phyloP scores from a whole-genome alignment of 768 basidiomycete species.

The Neoboletus brunneissimus region DNA sequence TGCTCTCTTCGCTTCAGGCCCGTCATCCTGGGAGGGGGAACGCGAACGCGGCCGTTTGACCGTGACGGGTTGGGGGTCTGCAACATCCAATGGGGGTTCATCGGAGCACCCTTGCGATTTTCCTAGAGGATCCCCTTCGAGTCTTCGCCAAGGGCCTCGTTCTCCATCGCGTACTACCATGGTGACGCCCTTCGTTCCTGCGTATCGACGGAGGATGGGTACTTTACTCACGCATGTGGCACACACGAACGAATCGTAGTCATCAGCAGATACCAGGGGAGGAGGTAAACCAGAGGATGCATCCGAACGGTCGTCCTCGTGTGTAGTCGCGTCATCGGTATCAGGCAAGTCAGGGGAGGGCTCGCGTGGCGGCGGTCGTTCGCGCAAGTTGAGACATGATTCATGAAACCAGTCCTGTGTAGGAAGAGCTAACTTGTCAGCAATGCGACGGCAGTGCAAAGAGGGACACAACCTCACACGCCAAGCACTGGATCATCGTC shows the following conservation, averaged over 20 bases:
- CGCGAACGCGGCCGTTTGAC: constrained; percentile 46
- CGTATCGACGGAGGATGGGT: constrained; percentile 53
- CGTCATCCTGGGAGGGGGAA: constrained; percentile 26
- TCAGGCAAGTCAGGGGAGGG: constrained; percentile 29
- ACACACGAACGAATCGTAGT: constrained; percentile 79
- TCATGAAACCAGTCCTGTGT: constrained; percentile 87
- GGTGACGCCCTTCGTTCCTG: constrained; percentile 64
- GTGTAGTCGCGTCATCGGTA: constrained; percentile 7
- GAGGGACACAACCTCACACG: constrained; percentile 64
- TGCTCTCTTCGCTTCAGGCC: constrained; percentile 41
- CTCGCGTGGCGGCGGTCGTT: constrained; percentile 53
- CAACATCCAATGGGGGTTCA: constrained; percentile 25
- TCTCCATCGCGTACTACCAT: constrained; percentile 59
- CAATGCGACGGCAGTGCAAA: background rate
- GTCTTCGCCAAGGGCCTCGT: constrained; percentile 49
- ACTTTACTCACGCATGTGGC: constrained; percentile 60
- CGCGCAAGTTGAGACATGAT: constrained; percentile 79
- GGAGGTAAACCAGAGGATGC: constrained; percentile 64
- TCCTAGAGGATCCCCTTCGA: constrained; percentile 34
- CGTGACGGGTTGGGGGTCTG: constrained; percentile 18
- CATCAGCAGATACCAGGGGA: constrained; percentile 59
- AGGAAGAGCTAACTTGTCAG: constrained; percentile 5
- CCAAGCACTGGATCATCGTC: constrained; percentile 86
- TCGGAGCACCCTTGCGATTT: background rate
- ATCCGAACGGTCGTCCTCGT: constrained; percentile 55